Evolutionary conservation across 768 basidiomycete genomes (phyloP), one percentile per base, ranked within the genome.

Genomic region (Fomitopsis pulvina): DNA sequence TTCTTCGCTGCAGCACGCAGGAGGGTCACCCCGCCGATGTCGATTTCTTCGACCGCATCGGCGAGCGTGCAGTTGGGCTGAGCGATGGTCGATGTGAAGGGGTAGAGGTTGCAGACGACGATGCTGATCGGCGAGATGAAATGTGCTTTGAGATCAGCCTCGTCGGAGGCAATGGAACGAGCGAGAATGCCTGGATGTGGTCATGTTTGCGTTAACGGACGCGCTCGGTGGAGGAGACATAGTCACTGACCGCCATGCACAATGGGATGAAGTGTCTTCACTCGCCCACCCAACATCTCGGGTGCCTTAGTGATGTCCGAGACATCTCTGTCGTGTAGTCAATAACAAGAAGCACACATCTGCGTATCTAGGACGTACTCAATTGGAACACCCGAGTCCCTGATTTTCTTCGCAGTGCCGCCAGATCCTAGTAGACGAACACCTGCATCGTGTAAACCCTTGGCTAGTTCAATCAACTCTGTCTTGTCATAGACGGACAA

Each of bases 31-130:
- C 96, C 96, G 5, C 96, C 96, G 50, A 99, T 98, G 69, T 99
- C 96, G 58, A 99, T 87, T 68, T 99, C 96, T 66, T 99, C 96
- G 51, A 98, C 85, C 4, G 95, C 95, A 42, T 87, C 86, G 2
- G 90, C 81, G 52, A 97, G 80, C 10, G 91, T 93, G 70, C 93
- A 94, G 56, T 80, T 80, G 0, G 92, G 89, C 59, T 85, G 81
- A 0, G 94, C 79, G 64, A 95, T 89, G 42, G 94, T 96, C 20
- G 83, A 80, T 27, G 88, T 81, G 72, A 99, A 99, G 0, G 96
- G 96, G 73, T 99, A 98, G 46, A 99, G 82, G 67, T 99, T 99
- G 82, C 96, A 99, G 53, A 96, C 93, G 50, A 99, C 95, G 72
- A 99, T 87, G 49, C 87, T 84, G 70, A 98, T 97, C 54, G 90